Evolutionary conservation across 345 rosid species (phyloP), one percentile per base, ranked within the genome.

Genomic region (Punica granatum): DNA sequence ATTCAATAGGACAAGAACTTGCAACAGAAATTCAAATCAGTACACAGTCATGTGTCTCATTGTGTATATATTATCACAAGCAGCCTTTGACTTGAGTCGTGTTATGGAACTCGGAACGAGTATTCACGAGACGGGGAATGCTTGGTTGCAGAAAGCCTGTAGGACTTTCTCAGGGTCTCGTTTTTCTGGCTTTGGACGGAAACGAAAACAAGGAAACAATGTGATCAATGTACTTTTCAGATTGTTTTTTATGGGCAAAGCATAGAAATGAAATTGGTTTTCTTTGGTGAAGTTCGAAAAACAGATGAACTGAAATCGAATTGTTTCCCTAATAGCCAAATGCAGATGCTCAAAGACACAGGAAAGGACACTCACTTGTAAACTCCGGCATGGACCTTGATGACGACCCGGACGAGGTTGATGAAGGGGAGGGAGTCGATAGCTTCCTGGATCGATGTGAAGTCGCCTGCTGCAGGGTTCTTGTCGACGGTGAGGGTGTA

Each of bases 381-480:
- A 76, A 89, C 88, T 32, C 99, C 99, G 64, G 99, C 84, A 72
- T 88, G 91, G 72, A 94, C 88, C 77, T 85, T 94, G 87, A 94
- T 91, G 62, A 94, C 86, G 35, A 91, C 99, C 69, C 99, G 81
- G 58, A 89, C 91, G 48, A 85, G 86, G 75, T 91, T 94, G 43
- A 86, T 73, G 67, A 79, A 82, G 42, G 99, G 99, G 32, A 94
- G 91, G 75, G 96, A 91, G 78, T 94, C 95, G 69, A 91, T 74
- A 70, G 99, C 99, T 36, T 83, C 92, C 79, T 94, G 99, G 70
- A 94, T 94, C 42, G 77, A 80, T 59, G 95, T 86, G 79, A 86
- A 94, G 79, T 91, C 92, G 4, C 96, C 99, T 58, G 72, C 64
- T 4, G 80, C 81, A 0, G 78, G 90, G 60, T 89, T 84, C 74